Evolutionary conservation across 345 rosid genomes (phyloP), one percentile per base, ranked within the genome.

Genomic region (Isatis tinctoria): DNA sequence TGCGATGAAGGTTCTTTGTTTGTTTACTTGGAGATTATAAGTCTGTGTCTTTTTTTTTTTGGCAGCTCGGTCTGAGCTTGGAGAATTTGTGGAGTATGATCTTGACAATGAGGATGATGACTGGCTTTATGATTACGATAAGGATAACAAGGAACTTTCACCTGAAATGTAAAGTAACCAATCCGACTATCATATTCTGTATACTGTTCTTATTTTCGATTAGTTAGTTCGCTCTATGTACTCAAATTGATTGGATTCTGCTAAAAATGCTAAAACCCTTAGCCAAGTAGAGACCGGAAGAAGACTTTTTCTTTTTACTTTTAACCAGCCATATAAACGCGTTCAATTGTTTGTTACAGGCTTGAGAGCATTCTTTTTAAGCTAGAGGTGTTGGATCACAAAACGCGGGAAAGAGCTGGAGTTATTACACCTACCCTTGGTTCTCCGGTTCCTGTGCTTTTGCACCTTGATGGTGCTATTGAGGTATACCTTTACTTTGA

Each of bases 91-190:
- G 64, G 99, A 95, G 84, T 95, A 92, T 75, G 98, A 95, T 84
- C 79, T 95, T 63, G 99, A 92, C 78, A 95, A 95, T 75, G 99
- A 95, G 73, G 99, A 95, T 79, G 99, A 92, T 78, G 97, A 89
- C 72, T 95, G 99, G 98, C 91, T 95, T 82, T 72, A 77, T 12
- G 88, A 85, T 27, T 86, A 75, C 73, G 87, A 87, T 73, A 82
- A 73, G 49, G 94, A 92, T 63, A 84, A 72, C 74, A 87, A 85
- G 56, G 67, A 79, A 65, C 87, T 96, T 72, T 13, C 84, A 3
- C 83, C 87, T 30, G 97, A 92, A 84, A 87, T 85, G 97, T 92
- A 83, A 70, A 18, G 36, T 64, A 28, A 47, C 72, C 30, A n/a
- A 49, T 56, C 74, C 30, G 5, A 54, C 13, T 16, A 18, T 72